Evolutionary conservation across 306 rosid genomes (phyloP), one percentile per base, ranked within the genome.

Genomic region (Cicer bijugum): DNA sequence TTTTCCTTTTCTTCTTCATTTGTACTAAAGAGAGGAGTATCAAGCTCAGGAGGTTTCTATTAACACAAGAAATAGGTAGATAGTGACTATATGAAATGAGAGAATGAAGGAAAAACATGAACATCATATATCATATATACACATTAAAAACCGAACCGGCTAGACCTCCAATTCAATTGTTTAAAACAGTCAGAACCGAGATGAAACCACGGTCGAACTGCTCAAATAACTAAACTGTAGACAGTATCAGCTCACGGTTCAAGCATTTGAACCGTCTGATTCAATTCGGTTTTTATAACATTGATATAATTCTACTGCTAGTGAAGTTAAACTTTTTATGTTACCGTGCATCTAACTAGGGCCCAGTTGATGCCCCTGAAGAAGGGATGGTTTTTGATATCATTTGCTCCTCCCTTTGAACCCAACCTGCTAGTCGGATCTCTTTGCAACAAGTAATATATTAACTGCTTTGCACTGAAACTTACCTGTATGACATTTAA

Each of bases 281-380:
- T 20, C 11, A 38, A 1, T 23, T 50, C 20, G 19, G 19, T n/a
- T 57, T 23, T 57, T 57, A 5, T 11, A 57, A 57, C 15, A 23
- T 57, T 4, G 63, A 57, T 33, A 53, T 28, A 58, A 6, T 35
- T 5, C 17, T 43, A 43, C 17, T 65, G 17, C 4, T 66, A 20
- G 0, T 45, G 6, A 44, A 43, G 17, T 71, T 46, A 9, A n/a
- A 33, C 63, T 10, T 57, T 1, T 7, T 42, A 64, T 63, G 47
- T 84, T 88, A 94, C 98, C 96, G 51, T 81, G 92, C 88, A 83
- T 60, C 98, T 92, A 80, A 94, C 87, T 4, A 94, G 86, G 56
- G 98, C 92, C 98, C 98, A 94, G 35, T 87, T 91, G 84, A 89
- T 39, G 57, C 96, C 95, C 16, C 86, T 76, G 80, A 94, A 94